Conservation (phyloP, 1,139 yeast species). For the Yamadazyma conglobata region DNA sequence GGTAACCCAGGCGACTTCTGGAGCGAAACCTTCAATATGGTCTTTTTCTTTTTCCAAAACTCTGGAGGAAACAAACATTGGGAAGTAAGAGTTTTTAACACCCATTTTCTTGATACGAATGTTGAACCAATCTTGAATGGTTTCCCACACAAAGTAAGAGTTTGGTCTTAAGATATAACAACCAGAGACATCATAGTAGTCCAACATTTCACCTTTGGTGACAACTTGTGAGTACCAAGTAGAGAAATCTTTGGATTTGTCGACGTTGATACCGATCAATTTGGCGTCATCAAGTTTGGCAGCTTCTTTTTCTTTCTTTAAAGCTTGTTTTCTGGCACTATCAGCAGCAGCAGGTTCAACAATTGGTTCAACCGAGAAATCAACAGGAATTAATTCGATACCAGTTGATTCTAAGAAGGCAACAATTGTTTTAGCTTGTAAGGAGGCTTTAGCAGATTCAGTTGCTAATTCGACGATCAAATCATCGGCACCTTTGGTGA, state of each 20-base stretch:
- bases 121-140: constrained; percentile 86
- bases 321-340: constrained; percentile 24
- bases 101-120: constrained; percentile 77
- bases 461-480: constrained; percentile 57
- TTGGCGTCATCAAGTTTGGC: constrained; percentile 84
- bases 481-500: constrained; percentile 40
- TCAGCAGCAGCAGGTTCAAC: constrained; percentile 20
- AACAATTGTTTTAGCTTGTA: constrained; percentile 50
- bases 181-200: constrained; percentile 97
- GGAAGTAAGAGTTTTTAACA: constrained; percentile 94
- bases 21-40: constrained; percentile 98
- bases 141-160: constrained; percentile 93
- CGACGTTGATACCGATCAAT: constrained; percentile 92
- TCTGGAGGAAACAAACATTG: constrained; percentile 92
- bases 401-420: constrained; percentile 56
- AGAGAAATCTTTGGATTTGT: constrained; percentile 87
- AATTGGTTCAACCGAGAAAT: constrained; percentile 51
- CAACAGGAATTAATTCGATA: constrained; percentile 53
- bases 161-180: constrained; percentile 97
- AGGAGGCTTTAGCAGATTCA: constrained; percentile 53
- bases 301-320: constrained; percentile 37
- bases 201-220: constrained; percentile 96
- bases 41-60: constrained; percentile 97
- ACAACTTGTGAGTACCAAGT: constrained; percentile 96
- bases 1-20: constrained; percentile 99